phyloP scores from a whole-genome alignment of 192 early-diverging fungal genomes.

The Rhizophlyctis rosea region DNA sequence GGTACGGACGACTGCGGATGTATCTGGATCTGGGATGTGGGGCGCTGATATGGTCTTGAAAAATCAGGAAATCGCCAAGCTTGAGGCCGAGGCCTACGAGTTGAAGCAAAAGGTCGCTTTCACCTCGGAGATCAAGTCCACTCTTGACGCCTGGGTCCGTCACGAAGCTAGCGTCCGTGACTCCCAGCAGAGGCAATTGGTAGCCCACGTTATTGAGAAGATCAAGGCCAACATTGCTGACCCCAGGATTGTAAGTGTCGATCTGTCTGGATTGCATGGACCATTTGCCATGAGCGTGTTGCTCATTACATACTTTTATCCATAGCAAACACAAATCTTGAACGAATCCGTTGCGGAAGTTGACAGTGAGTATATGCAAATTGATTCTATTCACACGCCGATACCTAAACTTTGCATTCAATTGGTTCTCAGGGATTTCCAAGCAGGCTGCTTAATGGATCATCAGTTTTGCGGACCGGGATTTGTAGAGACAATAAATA shows the following conservation, averaged over 20 bases:
- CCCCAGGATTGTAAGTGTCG: slow-evolving; percentile 58
- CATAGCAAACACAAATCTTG: no score
- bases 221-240: slow-evolving; percentile 67
- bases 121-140: slow-evolving; percentile 77
- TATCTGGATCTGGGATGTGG: neutral
- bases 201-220: slow-evolving; percentile 78
- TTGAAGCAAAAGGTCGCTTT: slow-evolving; percentile 87
- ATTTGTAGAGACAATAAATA: no score
- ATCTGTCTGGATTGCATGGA: no score
- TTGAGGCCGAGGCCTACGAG: slow-evolving; percentile 93
- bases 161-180: slow-evolving; percentile 92
- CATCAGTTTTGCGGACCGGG: no score
- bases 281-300: no score
- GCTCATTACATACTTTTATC: no score
- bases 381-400: no score
- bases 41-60: neutral
- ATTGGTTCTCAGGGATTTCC: no score
- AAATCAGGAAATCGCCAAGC: slow-evolving; percentile 75
- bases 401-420: no score
- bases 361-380: no score
- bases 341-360: no score
- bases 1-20: slow-evolving; percentile 40
- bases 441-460: no score
- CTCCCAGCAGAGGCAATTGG: slow-evolving; percentile 85
- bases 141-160: slow-evolving; percentile 96